Evolutionary conservation across 2,329 filamentous ascomycete genomes (phyloP).

Genomic region (Monascus ruber): DNA sequence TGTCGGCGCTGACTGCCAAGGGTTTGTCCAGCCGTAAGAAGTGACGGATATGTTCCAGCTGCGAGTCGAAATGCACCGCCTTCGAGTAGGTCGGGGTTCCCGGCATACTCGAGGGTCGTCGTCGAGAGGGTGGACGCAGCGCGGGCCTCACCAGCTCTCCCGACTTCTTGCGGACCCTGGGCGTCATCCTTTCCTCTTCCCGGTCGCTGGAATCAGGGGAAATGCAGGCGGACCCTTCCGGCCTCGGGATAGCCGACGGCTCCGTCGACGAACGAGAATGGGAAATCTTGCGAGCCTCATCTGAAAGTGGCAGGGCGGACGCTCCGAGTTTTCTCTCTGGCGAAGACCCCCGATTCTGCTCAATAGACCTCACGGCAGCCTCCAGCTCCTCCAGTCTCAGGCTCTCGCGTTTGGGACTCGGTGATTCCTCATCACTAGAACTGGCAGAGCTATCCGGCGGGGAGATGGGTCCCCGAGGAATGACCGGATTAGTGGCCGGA

Average conservation of each 20-base stretch:
- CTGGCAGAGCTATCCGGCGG: constrained; percentile 75
- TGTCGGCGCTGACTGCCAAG: constrained; percentile 88
- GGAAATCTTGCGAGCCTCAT: constrained; percentile 48
- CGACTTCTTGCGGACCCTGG: constrained; percentile 95
- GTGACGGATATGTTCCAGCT: constrained; percentile 90
- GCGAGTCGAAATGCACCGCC: constrained; percentile 95
- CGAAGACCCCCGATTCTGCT: constrained; percentile 28
- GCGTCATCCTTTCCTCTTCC: constrained; percentile 64
- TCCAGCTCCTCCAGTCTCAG: constrained; percentile 56
- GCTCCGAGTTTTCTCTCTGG: constrained; percentile 14
- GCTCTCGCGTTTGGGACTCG: constrained; percentile 32
- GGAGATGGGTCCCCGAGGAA: constrained; percentile 77
- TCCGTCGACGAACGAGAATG: constrained; percentile 52
- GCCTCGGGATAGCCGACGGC: constrained; percentile 37
- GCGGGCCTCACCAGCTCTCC: constrained; percentile 92
- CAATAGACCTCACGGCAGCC: constrained; percentile 70
- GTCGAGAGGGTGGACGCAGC: constrained; percentile 62
- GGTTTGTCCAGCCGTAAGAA: constrained; percentile 90
- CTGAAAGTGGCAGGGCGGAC: constrained; percentile 34
- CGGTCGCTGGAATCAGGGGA: constrained; percentile 39
- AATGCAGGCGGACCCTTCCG: constrained; percentile 31
- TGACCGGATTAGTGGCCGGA: constrained; percentile 63
- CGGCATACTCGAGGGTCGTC: constrained; percentile 90
- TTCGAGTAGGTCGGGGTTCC: constrained; percentile 94
- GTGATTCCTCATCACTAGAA: constrained; percentile 64